Evolutionary conservation across 1,284 basidiomycete genomes (phyloP).

Genomic region (Serendipita sp.): DNA sequence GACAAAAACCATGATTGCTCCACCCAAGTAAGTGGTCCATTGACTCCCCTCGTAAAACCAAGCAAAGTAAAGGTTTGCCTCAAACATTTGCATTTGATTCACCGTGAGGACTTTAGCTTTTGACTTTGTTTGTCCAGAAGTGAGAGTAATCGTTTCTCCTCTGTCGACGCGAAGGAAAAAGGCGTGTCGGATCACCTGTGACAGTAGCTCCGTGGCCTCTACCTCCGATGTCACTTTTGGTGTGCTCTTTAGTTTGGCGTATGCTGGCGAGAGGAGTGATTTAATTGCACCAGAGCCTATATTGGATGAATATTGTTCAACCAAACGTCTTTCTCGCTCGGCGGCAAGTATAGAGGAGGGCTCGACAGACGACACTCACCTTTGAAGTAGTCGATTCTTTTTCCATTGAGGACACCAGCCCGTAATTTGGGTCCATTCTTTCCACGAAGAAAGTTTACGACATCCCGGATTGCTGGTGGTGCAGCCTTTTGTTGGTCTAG

Average conservation of each 20-base stretch:
- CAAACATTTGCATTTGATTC: constrained; percentile 70
- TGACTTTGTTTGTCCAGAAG: constrained; percentile 45
- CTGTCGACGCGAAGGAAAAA: constrained; percentile 86
- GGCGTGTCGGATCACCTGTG: constrained; percentile 64
- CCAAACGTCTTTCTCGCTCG: neutral
- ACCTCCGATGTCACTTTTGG: constrained; percentile 64
- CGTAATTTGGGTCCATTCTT: constrained; percentile 81
- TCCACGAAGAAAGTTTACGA: constrained; percentile 74
- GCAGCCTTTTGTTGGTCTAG: constrained; percentile 59
- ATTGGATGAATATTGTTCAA: constrained; percentile 74
- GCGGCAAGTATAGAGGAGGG: neutral
- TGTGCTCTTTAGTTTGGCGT: constrained; percentile 76
- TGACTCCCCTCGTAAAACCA: constrained; percentile 97
- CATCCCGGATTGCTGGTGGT: constrained; percentile 59
- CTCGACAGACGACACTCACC: constrained; percentile 35
- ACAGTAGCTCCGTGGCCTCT: constrained; percentile 60
- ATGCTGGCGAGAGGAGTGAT: constrained; percentile 80
- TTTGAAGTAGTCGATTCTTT: constrained; percentile 96
- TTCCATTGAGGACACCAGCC: constrained; percentile 84
- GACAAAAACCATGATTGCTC: constrained; percentile 79
- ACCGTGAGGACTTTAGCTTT: constrained; percentile 73
- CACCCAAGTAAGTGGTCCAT: constrained; percentile 86
- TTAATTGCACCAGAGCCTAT: constrained; percentile 54
- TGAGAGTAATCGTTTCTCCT: constrained; percentile 33
- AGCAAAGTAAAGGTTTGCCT: constrained; percentile 71